Base-by-base conservation (phyloP, 768 basidiomycete species). In the Cytidiella melzeri region DNA sequence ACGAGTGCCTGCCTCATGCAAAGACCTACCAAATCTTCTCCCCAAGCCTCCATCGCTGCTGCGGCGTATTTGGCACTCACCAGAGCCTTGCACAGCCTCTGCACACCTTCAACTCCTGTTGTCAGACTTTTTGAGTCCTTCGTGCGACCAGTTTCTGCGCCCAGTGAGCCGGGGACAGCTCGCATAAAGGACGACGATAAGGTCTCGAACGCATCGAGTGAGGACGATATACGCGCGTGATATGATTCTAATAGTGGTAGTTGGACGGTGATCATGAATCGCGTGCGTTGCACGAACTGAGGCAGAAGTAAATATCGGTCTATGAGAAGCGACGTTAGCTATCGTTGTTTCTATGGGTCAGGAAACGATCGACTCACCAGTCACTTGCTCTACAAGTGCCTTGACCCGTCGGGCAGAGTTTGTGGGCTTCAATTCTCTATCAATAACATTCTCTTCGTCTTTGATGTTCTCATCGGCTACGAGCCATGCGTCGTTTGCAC, bases 281-380 rank as follows among this genome's bases (percentile, higher is more conserved):
- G 83, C 0, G 83, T 82, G 30, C 87, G 84, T 50, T 96, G 87
- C 9, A 71, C 61, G 49, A 87, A 77, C 45, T 76, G 76, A 0
- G 95, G 94, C 3, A 99, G 74, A 0, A 90, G 87, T 7, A 84
- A 82, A 65, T 97, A 99, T 9, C 94, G 93, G 63, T 95, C 93
- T 92, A 56, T 9, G n/a, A 12, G 42, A 45, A 46, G 42, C 25
- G 44, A n/a, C 18, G 9, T 12, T 21, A 2, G 26, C 30, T 11
- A 41, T n/a, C 26, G 36, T n/a, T 27, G 18, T 41, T 19, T 20
- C 18, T 44, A 52, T 10, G 15, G 1, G 43, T 0, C 21, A 19
- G 18, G 18, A 34, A 34, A 56, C 73, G 42, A n/a, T n/a, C n/a
- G n/a, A n/a, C n/a, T n/a, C 48, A 88, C 92, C 90, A 50, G 93